Base-by-base conservation (phyloP, 176 grass and related monocot species). In the Coix lacrymajobi region DNA sequence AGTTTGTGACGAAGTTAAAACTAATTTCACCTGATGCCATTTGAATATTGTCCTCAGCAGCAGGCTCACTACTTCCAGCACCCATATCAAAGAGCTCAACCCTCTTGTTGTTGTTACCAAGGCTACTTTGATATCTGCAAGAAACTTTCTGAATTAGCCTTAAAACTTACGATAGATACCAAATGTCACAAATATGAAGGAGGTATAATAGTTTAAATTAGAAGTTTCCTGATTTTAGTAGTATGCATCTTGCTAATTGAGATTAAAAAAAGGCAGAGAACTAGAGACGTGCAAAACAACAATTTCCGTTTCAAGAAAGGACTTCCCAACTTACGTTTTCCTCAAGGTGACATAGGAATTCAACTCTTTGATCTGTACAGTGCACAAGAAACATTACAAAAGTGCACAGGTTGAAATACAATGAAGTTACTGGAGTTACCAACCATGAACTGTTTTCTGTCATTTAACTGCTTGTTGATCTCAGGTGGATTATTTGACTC, bases 261-360 rank as follows among this genome's bases (percentile, higher is more conserved):
- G 11, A 62, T 68, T 20, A 14, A 76, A 43, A 76, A 30, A 75
- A 28, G 32, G 8, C 36, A 75, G 26, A 36, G 31, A 79, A 16
- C 7, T 33, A 75, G 24, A 75, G 7, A 52, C 60, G 41, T 57
- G 44, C 36, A 54, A 22, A 81, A 24, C 9, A 49, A 4, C 13
- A 77, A 52, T 7, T 20, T 12, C 6, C 9, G 44, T 37, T 19
- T 32, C 9, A 83, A 70, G 17, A 52, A 76, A 62, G 40, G 26
- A 71, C n/a, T 45, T 70, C n/a, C n/a, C 20, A 76, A 90, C 96
- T 87, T 91, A 98, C 96, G 92, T 98, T 85, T 98, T 98, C 76
- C 96, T 91, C 90, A 95, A 82, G 29, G 92, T 88, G 74, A 98
- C 96, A 86, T 95, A 98, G n/a, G 96, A 98, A 83, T 98, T 98